phyloP scores from a whole-genome alignment of 2,329 filamentous ascomycete species.

The Pseudopyrenochaeta lycopersici region DNA sequence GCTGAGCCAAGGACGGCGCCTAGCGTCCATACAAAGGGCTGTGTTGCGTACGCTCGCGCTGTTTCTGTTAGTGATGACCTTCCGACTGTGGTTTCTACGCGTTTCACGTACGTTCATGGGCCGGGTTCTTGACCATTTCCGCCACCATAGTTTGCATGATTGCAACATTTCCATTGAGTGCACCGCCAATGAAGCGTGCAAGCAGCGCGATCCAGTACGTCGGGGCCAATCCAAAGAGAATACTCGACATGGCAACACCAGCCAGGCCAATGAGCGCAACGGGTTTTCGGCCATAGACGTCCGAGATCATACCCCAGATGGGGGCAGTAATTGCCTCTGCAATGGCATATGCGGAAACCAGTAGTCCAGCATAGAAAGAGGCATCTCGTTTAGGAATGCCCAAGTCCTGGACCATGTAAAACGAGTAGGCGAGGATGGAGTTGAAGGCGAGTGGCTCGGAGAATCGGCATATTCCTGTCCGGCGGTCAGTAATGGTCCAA shows the following conservation, averaged over 20 bases:
- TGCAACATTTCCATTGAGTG: slow-evolving; percentile 90
- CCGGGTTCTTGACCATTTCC: slow-evolving; percentile 87
- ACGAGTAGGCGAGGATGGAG: slow-evolving; percentile 85
- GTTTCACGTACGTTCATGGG: slow-evolving; percentile 78
- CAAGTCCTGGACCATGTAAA: slow-evolving; percentile 50
- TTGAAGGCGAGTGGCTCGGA: slow-evolving; percentile 93
- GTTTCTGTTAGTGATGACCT: slow-evolving; percentile 15
- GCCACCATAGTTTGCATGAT: slow-evolving; percentile 93
- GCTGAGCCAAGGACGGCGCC: slow-evolving; percentile 87
- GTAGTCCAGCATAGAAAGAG: slow-evolving; percentile 83
- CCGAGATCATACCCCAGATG: slow-evolving; percentile 54
- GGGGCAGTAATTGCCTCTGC: slow-evolving; percentile 87
- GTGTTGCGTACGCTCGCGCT: slow-evolving; percentile 87
- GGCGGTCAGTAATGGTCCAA: slow-evolving; percentile 26
- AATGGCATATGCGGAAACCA: slow-evolving; percentile 89
- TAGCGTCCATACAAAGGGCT: slow-evolving; percentile 93
- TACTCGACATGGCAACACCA: slow-evolving; percentile 83
- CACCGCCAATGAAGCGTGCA: slow-evolving; percentile 79
- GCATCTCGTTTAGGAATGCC: slow-evolving; percentile 54
- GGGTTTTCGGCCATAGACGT: slow-evolving; percentile 52
- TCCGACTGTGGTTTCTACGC: not conserved
- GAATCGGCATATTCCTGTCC: slow-evolving; percentile 84
- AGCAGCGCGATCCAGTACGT: slow-evolving; percentile 85
- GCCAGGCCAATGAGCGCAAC: slow-evolving; percentile 64
- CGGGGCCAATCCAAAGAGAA: slow-evolving; percentile 81